These are phyloP conservation scores for Botrytis hyacinthi DNA, from an alignment of 2,329 filamentous ascomycete genomes.

Conservation along the genomic window DNA sequence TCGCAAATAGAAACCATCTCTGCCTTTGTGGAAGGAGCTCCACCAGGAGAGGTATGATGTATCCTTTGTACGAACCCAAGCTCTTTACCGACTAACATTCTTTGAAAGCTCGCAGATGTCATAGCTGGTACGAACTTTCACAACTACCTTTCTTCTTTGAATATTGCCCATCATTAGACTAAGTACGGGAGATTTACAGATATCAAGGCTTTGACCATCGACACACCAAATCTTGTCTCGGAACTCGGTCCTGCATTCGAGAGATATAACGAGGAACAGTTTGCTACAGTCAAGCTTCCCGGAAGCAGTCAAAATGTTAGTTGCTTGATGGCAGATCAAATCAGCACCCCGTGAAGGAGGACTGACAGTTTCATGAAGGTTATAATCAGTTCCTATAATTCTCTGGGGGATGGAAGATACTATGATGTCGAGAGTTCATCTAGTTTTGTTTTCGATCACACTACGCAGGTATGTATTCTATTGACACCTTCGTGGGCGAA, in stretches of 20 bases:
- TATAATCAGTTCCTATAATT: conserved; percentile 83
- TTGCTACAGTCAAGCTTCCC: conserved; percentile 83
- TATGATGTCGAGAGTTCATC: conserved; percentile 86
- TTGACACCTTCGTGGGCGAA: neutral
- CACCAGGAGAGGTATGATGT: conserved; percentile 82
- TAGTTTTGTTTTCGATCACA: conserved; percentile 86
- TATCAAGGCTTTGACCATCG: conserved; percentile 80
- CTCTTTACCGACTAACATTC: conserved; percentile 28
- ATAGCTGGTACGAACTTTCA: conserved; percentile 64
- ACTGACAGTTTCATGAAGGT: conserved; percentile 47
- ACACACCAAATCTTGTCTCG: conserved; percentile 64
- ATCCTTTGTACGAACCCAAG: neutral
- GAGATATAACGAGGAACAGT: conserved; percentile 96
- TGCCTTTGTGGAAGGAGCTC: conserved; percentile 89
- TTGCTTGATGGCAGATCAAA: conserved; percentile 11
- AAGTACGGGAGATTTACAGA: conserved; percentile 51
- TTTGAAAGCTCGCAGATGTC: conserved; percentile 76
- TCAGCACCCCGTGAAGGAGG: neutral
- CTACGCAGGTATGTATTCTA: conserved; percentile 58
- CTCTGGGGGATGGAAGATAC: conserved; percentile 76
- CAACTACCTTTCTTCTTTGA: neutral
- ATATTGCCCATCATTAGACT: neutral
- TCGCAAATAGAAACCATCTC: conserved; percentile 61
- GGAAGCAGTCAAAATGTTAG: conserved; percentile 75
- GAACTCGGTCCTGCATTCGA: conserved; percentile 81